A percentile compares a stretch with the other conserved stretches of the same genome.
Evolutionary conservation across 768 basidiomycete species (phyloP).

Genomic region (Panaeolus papilionaceus): DNA sequence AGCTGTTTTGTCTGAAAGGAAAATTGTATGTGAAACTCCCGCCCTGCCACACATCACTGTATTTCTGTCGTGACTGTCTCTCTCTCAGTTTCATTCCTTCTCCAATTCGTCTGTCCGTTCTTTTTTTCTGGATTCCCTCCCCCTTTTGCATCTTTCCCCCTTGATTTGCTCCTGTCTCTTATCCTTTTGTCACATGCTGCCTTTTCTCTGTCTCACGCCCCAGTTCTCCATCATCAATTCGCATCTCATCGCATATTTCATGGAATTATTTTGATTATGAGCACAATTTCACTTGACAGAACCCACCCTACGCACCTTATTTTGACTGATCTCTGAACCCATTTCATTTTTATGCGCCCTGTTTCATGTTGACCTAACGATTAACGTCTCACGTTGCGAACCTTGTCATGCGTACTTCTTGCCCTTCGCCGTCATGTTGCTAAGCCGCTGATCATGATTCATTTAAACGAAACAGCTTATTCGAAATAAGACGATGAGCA

Average conservation of each 20-base stretch:
- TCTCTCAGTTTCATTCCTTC: constrained; percentile 11
- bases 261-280: constrained; percentile 7
- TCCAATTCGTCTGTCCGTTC: constrained; percentile 7
- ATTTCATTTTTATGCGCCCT: no score
- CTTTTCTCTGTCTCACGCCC: not conserved
- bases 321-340: no score
- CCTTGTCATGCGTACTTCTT: no score
- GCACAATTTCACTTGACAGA: not conserved
- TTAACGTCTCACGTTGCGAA: no score
- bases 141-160: constrained; percentile 10
- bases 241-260: constrained; percentile 2
- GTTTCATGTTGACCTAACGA: no score
- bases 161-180: constrained; percentile 2
- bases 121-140: constrained; percentile 13
- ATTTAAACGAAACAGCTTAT: no score
- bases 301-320: not conserved
- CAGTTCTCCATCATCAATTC: not conserved
- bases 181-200: not conserved
- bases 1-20: no score
- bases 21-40: not conserved
- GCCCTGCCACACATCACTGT: constrained; percentile 11
- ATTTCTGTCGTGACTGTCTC: not conserved
- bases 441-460: no score
- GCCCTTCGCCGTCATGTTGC: no score
- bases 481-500: no score